Evolutionary conservation across 768 basidiomycete genomes (phyloP).

Genomic region (Sistotremastrum suecicum): DNA sequence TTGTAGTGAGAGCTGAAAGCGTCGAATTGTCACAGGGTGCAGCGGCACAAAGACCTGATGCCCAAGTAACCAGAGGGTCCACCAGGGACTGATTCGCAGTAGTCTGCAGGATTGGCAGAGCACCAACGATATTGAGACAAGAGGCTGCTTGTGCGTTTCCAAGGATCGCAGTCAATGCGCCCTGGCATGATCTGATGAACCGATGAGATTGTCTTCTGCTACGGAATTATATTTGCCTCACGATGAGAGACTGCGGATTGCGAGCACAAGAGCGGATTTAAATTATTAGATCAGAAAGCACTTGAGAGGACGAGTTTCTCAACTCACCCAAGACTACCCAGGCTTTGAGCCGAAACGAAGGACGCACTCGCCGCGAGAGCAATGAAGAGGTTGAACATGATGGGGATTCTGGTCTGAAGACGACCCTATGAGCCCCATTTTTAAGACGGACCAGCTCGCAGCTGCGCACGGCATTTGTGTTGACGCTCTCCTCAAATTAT

Average conservation of each 20-base stretch:
- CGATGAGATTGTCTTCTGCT: background rate
- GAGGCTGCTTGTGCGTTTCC: conserved; percentile 21
- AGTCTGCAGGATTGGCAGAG: conserved; percentile 23
- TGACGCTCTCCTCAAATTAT: too few relatives aligned
- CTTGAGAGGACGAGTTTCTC: background rate
- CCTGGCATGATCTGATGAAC: conserved; percentile 25
- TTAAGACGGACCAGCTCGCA: too few relatives aligned
- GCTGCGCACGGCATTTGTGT: too few relatives aligned
- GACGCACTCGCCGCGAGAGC: too few relatives aligned
- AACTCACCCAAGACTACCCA: conserved; percentile 2
- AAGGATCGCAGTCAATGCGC: conserved; percentile 19
- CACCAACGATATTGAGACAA: conserved; percentile 35
- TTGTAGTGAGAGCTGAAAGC: conserved; percentile 37
- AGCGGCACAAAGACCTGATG: conserved; percentile 38
- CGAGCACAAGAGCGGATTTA: too few relatives aligned
- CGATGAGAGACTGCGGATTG: too few relatives aligned
- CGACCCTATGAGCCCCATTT: too few relatives aligned
- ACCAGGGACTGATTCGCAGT: conserved; percentile 17
- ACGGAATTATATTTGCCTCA: too few relatives aligned
- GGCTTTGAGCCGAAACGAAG: too few relatives aligned
- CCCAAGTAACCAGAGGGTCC: conserved; percentile 42
- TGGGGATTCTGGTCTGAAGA: too few relatives aligned
- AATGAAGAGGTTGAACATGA: too few relatives aligned
- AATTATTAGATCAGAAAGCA: too few relatives aligned
- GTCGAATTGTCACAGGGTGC: conserved; percentile 45